phyloP scores from a whole-genome alignment of 257 asterid genomes.

The Primulina tabacum region DNA sequence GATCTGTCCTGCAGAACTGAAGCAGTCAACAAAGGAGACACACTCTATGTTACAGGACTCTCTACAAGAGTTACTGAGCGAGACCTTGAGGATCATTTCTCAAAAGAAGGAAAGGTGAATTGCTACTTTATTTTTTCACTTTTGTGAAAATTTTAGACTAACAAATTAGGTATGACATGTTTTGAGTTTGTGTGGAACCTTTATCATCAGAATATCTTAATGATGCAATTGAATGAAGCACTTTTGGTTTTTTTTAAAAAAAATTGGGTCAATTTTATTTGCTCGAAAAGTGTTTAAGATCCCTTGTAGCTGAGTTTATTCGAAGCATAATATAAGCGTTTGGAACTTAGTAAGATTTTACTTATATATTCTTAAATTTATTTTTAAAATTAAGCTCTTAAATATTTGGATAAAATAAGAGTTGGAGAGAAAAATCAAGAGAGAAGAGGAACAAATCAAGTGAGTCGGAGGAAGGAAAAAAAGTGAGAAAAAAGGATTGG shows the following conservation, averaged over 20 bases:
- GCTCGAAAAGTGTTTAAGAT: neutral
- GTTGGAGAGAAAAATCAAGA: neutral
- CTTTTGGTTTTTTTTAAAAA: too few species aligned
- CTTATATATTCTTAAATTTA: neutral
- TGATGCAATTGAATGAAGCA: neutral
- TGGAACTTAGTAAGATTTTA: neutral
- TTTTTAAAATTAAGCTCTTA: neutral
- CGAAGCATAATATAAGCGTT: neutral
- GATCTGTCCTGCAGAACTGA: constrained; percentile 39
- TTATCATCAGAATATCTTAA: neutral
- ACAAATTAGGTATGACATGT: constrained; percentile 8
- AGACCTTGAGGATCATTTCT: constrained; percentile 95
- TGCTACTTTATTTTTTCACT: neutral
- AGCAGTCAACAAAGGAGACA: constrained; percentile 62
- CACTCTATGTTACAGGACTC: constrained; percentile 93
- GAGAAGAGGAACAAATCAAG: neutral
- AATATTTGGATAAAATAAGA: neutral
- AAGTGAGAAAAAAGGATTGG: neutral
- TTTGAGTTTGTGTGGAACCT: neutral
- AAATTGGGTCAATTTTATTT: neutral
- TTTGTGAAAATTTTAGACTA: neutral
- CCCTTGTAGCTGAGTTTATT: neutral
- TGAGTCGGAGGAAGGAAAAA: neutral
- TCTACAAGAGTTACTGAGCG: constrained; percentile 94
- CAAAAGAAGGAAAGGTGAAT: constrained; percentile 85